phyloP scores from a whole-genome alignment of 2,329 filamentous ascomycete genomes.

The Pyrenophora teres region DNA sequence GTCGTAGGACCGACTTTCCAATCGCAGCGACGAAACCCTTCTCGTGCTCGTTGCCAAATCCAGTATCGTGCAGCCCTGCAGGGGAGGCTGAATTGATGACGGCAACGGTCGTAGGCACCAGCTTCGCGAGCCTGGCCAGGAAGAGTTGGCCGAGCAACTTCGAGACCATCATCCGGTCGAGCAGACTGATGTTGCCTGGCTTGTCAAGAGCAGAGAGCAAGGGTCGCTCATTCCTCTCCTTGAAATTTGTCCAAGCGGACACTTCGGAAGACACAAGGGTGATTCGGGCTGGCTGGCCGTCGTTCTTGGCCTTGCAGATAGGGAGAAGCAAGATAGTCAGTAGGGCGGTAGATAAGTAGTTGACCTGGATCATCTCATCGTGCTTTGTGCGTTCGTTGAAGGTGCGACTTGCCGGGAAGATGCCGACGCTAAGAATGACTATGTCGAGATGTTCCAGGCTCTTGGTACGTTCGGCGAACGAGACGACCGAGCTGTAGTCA shows the following conservation, averaged over 20 bases:
- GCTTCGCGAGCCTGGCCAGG: conserved; percentile 17
- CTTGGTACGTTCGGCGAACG: conserved; percentile 21
- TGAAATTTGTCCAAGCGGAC: too few species aligned
- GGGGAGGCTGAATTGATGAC: conserved; percentile 56
- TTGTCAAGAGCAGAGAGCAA: conserved; percentile 1
- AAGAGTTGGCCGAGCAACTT: conserved; percentile 29
- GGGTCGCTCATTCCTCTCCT: neutral
- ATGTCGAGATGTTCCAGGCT: conserved; percentile 24
- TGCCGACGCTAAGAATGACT: conserved; percentile 46
- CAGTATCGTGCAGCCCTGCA: too few species aligned
- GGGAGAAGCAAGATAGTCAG: conserved; percentile 56
- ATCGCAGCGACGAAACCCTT: conserved; percentile 36
- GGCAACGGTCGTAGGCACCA: conserved; percentile 26
- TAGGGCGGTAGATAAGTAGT: conserved; percentile 59
- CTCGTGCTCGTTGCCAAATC: conserved; percentile 27
- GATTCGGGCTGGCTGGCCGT: conserved; percentile 2
- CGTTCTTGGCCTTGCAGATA: conserved; percentile 23
- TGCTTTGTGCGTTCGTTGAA: conserved; percentile 28
- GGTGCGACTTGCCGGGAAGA: conserved; percentile 7
- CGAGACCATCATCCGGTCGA: too few species aligned
- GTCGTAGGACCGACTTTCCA: conserved; percentile 9
- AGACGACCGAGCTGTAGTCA: conserved; percentile 26
- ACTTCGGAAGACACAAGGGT: conserved; percentile 1
- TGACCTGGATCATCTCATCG: conserved; percentile 57
- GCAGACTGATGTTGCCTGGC: neutral